A percentile compares a stretch with the other conserved stretches of the same genome.
phyloP scores from a whole-genome alignment of 768 basidiomycete species.

The Amanita jacksonii region DNA sequence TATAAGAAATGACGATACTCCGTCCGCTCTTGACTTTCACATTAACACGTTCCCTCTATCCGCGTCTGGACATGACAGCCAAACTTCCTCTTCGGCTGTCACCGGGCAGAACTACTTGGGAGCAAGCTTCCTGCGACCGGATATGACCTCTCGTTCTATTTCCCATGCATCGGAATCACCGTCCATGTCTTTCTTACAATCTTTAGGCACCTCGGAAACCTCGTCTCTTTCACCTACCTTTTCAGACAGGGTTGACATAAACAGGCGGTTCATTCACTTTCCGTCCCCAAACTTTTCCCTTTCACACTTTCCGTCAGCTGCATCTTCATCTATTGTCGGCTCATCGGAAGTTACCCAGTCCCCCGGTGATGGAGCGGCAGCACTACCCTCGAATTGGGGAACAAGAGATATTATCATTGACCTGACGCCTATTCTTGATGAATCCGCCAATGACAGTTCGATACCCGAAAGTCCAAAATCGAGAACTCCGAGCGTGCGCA shows the following conservation, averaged over 20 bases:
- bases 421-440: conserved; percentile 2
- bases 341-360: neutral
- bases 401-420: neutral
- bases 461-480: neutral
- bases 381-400: neutral
- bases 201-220: neutral
- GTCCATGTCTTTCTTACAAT: neutral
- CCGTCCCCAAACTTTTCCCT: conserved; percentile 1
- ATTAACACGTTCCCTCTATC: conserved; percentile 6
- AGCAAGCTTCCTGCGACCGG: neutral
- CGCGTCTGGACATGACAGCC: neutral
- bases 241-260: neutral
- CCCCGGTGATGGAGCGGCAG: neutral
- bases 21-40: conserved; percentile 7
- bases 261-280: conserved; percentile 1
- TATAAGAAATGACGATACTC: conserved; percentile 3
- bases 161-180: neutral
- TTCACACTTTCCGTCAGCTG: conserved; percentile 1
- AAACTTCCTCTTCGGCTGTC: neutral
- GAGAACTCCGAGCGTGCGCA: neutral
- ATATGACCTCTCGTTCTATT: neutral
- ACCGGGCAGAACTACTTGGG: neutral
- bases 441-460: neutral
- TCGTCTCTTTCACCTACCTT: neutral
- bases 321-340: neutral